Evolutionary conservation across 75 land plant species (phyloP), one percentile per base, ranked within the genome.

Genomic region (Adiantum capillusveneris): DNA sequence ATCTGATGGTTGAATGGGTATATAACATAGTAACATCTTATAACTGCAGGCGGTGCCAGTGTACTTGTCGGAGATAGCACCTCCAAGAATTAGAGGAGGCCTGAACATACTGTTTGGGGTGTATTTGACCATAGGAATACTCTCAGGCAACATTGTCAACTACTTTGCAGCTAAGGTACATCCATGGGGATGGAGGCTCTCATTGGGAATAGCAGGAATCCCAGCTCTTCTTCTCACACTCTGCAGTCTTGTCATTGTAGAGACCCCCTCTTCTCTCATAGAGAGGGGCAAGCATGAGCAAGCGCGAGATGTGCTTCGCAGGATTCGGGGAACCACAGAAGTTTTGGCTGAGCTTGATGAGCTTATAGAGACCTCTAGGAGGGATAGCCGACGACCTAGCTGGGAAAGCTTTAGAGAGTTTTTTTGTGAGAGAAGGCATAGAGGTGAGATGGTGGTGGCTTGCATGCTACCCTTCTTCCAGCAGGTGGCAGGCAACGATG

Each of bases 61-160:
- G 37, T 34, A 5, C 37, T 34, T 34, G 37, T 34, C 37, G 9
- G 37, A 34, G 9, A 9, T 34, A 9, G 37, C 37, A 5, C 37
- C 37, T 5, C 3, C 37, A 5, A 3, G 9, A 5, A 3, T 34
- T 9, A 34, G 37, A 34, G 37, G 37, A 9, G 37, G 7, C 37
- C 37, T 34, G 7, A 34, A 34, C 37, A 34, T 34, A 3, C 9
- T 34, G 37, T 34, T 34, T 34, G 7, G 9, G 9, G 7, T 34
- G 3, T 5, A 34, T 34, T 3, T 34, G 9, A 34, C 37, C 3
- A 34, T 80, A 0, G 94, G 94, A 30, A 82, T 82, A 58, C 75
- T 85, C 55, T 54, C 72, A n/a, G 83, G 90, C 45, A 88, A 85
- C 73, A 64, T 88, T 70, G 45, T 88, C 28, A 88, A 89, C 45